Evolutionary conservation across 257 asterid species (phyloP).

Genomic region (Striga asiatica): DNA sequence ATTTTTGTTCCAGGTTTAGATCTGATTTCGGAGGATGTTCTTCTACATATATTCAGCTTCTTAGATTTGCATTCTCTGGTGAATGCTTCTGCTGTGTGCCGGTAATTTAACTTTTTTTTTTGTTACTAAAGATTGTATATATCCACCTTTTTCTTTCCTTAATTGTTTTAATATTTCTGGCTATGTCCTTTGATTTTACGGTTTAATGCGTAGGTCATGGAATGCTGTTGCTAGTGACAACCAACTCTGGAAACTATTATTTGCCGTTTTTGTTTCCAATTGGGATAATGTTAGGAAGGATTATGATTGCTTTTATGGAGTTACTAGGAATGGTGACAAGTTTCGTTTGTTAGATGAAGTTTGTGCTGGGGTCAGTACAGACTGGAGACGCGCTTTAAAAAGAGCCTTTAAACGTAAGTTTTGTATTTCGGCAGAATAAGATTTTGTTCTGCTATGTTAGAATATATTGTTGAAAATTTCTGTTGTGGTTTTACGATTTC

Average conservation of each 20-base stretch:
- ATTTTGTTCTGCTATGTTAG: background rate
- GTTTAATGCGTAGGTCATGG: conserved; percentile 46
- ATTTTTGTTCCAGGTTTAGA: conserved; percentile 27
- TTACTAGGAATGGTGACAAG: conserved; percentile 4
- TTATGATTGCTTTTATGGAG: conserved; percentile 10
- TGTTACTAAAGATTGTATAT: too few relatives aligned
- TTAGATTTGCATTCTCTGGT: conserved; percentile 58
- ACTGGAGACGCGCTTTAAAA: conserved; percentile 44
- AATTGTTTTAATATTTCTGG: background rate
- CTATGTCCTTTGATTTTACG: conserved; percentile 1
- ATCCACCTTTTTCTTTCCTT: too few relatives aligned
- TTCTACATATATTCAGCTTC: conserved; percentile 50
- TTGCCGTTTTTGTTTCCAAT: conserved; percentile 28
- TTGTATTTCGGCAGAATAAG: background rate
- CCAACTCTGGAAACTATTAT: conserved; percentile 52
- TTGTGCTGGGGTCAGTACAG: conserved; percentile 13
- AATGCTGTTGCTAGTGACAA: conserved; percentile 54
- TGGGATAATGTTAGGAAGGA: conserved; percentile 9
- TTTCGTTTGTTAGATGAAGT: conserved; percentile 4
- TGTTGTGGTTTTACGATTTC: too few relatives aligned
- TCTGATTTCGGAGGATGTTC: conserved; percentile 61
- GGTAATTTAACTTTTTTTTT: conserved; percentile 30
- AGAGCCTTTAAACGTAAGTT: conserved; percentile 37
- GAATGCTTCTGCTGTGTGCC: conserved; percentile 63
- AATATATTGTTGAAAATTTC: background rate